Evolutionary conservation across 139 green algal species (phyloP).

Genomic region (Parachlorella kessleri): DNA sequence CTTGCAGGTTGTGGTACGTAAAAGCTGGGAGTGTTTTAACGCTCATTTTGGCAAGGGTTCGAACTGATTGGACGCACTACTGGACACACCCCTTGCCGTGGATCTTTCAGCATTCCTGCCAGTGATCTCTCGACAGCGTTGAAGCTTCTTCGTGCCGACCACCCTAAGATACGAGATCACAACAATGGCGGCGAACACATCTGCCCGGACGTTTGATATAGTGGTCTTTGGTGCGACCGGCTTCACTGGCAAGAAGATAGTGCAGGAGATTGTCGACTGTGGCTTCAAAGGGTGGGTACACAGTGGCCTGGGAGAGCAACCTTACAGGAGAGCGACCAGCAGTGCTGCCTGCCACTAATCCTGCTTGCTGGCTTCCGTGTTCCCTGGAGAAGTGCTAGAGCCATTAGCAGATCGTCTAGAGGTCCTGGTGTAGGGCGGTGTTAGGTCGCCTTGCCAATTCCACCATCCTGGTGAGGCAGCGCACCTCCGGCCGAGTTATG

Average conservation of each 20-base stretch:
- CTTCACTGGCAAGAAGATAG: conserved; percentile 57
- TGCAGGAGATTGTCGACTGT: conserved; percentile 30
- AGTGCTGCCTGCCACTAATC: background rate
- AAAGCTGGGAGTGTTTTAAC: background rate
- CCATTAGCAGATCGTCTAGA: no score
- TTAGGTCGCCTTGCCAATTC: no score
- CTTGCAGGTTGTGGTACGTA: no score
- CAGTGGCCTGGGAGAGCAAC: no score
- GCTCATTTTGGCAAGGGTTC: background rate
- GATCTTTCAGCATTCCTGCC: background rate
- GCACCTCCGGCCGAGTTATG: no score
- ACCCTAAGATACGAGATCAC: no score
- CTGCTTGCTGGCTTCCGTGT: background rate
- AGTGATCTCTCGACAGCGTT: no score
- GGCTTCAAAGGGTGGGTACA: conserved; percentile 18
- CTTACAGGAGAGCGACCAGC: no score
- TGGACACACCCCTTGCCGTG: background rate
- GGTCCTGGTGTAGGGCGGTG: no score
- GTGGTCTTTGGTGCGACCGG: conserved; percentile 62
- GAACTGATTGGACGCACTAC: background rate
- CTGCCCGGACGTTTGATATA: conserved; percentile 30
- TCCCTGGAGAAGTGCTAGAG: no score
- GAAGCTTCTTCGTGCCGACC: no score
- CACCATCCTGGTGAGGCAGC: no score
- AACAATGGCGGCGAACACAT: background rate